phyloP scores from a whole-genome alignment of 495 filamentous ascomycete species.

The Cercophora newfieldiana region DNA sequence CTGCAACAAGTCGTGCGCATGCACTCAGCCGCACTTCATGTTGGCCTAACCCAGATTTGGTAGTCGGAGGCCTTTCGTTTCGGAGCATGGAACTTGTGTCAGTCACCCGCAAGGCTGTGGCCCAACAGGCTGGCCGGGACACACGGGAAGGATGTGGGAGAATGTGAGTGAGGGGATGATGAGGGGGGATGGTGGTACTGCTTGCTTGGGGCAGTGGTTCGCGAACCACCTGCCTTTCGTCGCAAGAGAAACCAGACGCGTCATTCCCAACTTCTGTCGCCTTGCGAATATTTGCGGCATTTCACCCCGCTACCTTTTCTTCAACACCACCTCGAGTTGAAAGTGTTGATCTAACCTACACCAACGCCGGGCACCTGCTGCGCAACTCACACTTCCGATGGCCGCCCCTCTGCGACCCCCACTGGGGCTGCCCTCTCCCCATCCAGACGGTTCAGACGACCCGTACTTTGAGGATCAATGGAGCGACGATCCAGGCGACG shows the following conservation, averaged over 20 bases:
- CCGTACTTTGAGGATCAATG: background rate
- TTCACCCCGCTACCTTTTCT: background rate
- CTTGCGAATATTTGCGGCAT: background rate
- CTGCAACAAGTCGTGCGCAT: background rate
- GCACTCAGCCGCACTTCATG: background rate
- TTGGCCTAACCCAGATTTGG: background rate
- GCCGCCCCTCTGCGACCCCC: background rate
- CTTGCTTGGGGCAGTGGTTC: background rate
- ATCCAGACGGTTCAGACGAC: background rate
- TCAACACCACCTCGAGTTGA: background rate
- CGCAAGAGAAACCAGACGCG: background rate
- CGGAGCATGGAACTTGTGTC: background rate
- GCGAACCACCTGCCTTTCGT: background rate
- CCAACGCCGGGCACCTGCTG: background rate
- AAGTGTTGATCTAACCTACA: background rate
- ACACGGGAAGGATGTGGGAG: background rate
- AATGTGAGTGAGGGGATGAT: background rate
- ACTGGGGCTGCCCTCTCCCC: background rate
- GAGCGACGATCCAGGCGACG: background rate
- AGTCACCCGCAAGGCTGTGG: background rate
- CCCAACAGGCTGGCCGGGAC: background rate
- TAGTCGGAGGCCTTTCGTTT: background rate
- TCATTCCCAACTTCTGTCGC: background rate
- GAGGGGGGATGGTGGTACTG: background rate
- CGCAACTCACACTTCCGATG: background rate